These are phyloP conservation scores for Casuarina cunninghamiana DNA, from an alignment of 306 rosid genomes.

Conservation along the genomic window DNA sequence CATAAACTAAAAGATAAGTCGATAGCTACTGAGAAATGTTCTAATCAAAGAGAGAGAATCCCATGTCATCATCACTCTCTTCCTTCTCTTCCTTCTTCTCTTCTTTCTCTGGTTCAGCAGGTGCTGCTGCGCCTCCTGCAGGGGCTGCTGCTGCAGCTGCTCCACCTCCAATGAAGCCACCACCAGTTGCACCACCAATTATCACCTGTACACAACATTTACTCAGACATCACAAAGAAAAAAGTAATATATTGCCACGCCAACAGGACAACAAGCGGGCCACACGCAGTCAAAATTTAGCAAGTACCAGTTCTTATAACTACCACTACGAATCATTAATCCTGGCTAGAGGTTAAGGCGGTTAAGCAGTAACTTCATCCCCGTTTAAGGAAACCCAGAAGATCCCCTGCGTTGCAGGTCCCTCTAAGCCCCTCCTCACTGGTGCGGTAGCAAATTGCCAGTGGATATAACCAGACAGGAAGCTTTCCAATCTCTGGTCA, in stretches of 20 bases:
- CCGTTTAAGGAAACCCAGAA: no score
- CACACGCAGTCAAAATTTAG: background rate
- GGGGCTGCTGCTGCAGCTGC: constrained; percentile 54
- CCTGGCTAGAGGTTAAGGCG: no score
- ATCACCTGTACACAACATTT: constrained; percentile 47
- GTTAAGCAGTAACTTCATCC: no score
- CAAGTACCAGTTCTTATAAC: background rate
- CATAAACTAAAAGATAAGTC: constrained; percentile 1
- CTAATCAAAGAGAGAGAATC: constrained; percentile 88
- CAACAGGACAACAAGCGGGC: background rate
- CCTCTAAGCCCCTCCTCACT: no score
- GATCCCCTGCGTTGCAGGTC: no score
- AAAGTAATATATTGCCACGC: background rate
- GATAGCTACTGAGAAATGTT: background rate
- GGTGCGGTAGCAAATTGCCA: no score
- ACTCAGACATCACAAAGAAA: background rate
- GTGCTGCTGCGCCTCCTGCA: constrained; percentile 54
- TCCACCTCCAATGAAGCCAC: constrained; percentile 53
- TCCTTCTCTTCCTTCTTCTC: constrained; percentile 71
- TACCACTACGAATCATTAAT: background rate
- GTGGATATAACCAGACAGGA: no score
- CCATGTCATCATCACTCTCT: constrained; percentile 78
- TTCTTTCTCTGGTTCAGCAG: constrained; percentile 51
- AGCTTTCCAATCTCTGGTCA: no score
- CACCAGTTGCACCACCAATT: constrained; percentile 55